Base-by-base conservation (phyloP, 306 rosid species). In the Quercus gilva region DNA sequence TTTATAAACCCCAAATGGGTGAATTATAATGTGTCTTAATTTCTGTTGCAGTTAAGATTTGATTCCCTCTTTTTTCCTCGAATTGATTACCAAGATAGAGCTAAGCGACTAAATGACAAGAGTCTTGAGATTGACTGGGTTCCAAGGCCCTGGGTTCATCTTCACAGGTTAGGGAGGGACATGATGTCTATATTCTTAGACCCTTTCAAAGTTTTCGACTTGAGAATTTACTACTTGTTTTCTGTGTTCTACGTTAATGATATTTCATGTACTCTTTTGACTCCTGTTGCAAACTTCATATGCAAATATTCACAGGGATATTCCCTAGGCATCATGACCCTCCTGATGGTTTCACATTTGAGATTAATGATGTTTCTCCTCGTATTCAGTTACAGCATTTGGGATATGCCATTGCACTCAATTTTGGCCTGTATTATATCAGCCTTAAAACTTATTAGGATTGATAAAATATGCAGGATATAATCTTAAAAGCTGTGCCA, bases 21-120 rank as follows among this genome's bases (percentile, higher is more conserved):
- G 33, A 2, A 23, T 60, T 60, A 21, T 12, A 61, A 69, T 7
- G 41, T 81, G 73, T 55, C 26, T 77, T 43, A 74, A 63, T 83
- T 21, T 81, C 71, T 76, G n/a, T 81, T 87, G 92, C 95, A 89
- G 95, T 83, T 92, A 71, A 96, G 96, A 74, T 92, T 92, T 64
- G 96, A 92, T 74, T 92, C 97, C 35, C 79, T 91, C 49, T 92
- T 86, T 85, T 92, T 92, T 74, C 91, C 90, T 9, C 89, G 91
- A 77, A 92, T 92, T 20, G 94, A 92, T 71, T 92, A 91, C 86
- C 96, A 89, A 92, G 97, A 89, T 69, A 81, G 95, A 88, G 94
- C 89, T 2, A 91, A 81, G 84, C 76, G 92, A 69, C 89, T 88
- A 75, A 82, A 73, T 77, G 88, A 92, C 21, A 92, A 87, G 88